Evolutionary conservation across 2,329 filamentous ascomycete species (phyloP), one percentile per base, ranked within the genome.

Genomic region (Aspergillus uvarum): DNA sequence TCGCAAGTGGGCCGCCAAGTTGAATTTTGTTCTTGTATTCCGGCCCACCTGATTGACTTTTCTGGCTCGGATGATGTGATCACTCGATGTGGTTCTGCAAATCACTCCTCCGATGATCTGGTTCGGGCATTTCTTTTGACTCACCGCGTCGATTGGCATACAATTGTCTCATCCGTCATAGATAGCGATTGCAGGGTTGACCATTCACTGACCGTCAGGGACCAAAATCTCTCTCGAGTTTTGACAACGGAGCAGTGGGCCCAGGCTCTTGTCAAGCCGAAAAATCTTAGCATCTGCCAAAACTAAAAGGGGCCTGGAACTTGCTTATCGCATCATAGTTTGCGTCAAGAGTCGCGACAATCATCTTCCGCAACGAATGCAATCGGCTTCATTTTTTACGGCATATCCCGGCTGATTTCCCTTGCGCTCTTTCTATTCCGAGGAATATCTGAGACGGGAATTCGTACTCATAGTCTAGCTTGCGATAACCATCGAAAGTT

Each of bases 21-120:
- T 44, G 38, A 44, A 44, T 44, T 44, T 8, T 35, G 32, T 35
- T 16, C 32, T 35, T 35, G 32, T 35, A 12, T 55, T 47, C 32
- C 31, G 64, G 51, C 52, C 67, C 67, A 68, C 67, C 54, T 32
- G 56, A 64, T 55, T 62, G 42, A 57, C 58, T 66, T 67, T 58
- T 32, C 49, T 59, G 59, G 58, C 60, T 61, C 51, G 38, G 56
- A 61, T 67, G 65, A 67, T 63, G 66, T 52, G 63, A 63, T 61
- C 51, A 57, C 51, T 58, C 51, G 59, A 55, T 64, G 38, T 16
- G 55, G 35, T 59, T 49, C 61, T 65, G 61, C 63, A 63, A 52
- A 59, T 58, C 57, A 58, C 38, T 60, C 48, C 47, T 47, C 44
- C 31, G 54, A 60, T 60, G 54, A 59, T 61, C 42, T 63, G 48